Conservation (phyloP, 2,329 filamentous ascomycete genomes). For the Rhexocercosporidium sp. region DNA sequence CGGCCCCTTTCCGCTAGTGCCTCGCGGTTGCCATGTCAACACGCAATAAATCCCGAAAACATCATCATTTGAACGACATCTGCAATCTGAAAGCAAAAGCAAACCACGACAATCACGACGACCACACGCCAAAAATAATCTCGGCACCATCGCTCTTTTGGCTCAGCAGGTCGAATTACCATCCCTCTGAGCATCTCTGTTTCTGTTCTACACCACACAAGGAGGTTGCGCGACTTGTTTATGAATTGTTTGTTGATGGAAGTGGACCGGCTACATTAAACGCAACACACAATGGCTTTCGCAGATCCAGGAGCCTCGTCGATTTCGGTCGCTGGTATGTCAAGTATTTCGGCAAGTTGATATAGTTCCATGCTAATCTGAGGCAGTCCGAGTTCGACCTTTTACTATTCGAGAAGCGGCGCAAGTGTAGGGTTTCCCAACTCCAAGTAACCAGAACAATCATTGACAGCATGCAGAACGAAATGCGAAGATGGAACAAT, state of each 20-base stretch:
- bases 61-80: neutral
- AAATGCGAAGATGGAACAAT: conserved; percentile 80
- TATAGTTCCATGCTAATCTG: conserved; percentile 25
- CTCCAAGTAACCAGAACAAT: neutral
- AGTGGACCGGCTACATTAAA: conserved; percentile 12
- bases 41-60: neutral
- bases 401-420: conserved; percentile 92
- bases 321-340: conserved; percentile 44
- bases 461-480: conserved; percentile 42
- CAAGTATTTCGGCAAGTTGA: too few relatives aligned
- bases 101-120: neutral
- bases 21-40: neutral
- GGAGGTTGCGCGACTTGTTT: conserved; percentile 15
- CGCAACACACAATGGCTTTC: conserved; percentile 31
- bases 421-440: conserved; percentile 67
- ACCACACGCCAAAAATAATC: neutral
- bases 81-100: neutral
- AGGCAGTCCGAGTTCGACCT: conserved; percentile 68
- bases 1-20: neutral
- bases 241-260: conserved; percentile 20
- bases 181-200: neutral
- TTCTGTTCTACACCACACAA: neutral
- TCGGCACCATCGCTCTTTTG: neutral
- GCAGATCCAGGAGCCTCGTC: conserved; percentile 42
- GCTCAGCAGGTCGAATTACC: neutral